Conservation (phyloP, 2,329 filamentous ascomycete species). For the Claviceps quebecensis region DNA sequence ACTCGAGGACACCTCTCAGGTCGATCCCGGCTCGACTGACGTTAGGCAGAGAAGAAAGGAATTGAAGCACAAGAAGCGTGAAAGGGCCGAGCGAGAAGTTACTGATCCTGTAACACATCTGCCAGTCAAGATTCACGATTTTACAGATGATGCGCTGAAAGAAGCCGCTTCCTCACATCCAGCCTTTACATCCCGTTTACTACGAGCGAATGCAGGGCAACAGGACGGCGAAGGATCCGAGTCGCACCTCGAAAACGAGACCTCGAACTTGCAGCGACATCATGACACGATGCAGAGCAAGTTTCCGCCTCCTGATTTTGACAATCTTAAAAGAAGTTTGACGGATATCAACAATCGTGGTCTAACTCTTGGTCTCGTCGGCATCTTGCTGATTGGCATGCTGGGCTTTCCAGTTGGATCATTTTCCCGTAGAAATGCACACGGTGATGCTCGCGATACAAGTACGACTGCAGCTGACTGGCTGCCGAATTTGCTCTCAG, state of each 20-base stretch:
- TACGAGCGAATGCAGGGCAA: conserved; percentile 23
- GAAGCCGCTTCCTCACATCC: conserved; percentile 17
- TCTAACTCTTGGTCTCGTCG: conserved; percentile 22
- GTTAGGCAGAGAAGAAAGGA: conserved; percentile 33
- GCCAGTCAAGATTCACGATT: conserved; percentile 53
- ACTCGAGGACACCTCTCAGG: conserved; percentile 22
- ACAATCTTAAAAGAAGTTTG: conserved; percentile 22
- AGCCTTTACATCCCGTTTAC: conserved; percentile 21
- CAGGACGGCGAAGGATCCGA: conserved; percentile 25
- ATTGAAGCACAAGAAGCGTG: conserved; percentile 29
- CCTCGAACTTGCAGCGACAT: conserved; percentile 20
- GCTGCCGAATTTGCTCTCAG: conserved; percentile 9
- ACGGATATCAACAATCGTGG: conserved; percentile 18
- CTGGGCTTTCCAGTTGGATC: not conserved
- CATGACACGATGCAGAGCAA: conserved; percentile 27
- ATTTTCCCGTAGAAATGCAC: not conserved
- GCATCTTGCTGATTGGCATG: conserved; percentile 15
- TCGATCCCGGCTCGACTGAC: conserved; percentile 23
- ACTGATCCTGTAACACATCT: conserved; percentile 62
- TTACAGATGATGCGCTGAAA: conserved; percentile 46
- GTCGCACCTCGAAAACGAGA: conserved; percentile 23
- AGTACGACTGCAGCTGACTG: conserved; percentile 12
- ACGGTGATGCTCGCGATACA: not conserved
- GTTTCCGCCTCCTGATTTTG: conserved; percentile 36
- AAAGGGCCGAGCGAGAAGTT: conserved; percentile 43